Base-by-base conservation (phyloP, 257 asterid genomes). In the Solanum bulbocastanum region DNA sequence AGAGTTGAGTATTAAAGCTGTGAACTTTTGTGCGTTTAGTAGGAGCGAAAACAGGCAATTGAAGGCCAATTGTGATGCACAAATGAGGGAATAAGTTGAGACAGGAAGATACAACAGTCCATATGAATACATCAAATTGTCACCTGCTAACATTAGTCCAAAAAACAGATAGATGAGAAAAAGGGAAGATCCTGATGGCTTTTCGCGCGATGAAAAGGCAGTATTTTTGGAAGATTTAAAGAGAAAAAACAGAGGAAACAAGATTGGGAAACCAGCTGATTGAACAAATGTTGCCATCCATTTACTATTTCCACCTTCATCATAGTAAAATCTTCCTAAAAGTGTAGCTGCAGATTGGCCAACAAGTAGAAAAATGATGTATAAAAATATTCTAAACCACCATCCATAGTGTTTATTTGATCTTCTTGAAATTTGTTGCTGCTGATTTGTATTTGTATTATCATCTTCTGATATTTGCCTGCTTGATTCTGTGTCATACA, bases 241-340 rank as follows among this genome's bases (percentile, higher is more conserved):
- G 90, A 85, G 35, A 83, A 90, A 86, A 9, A 87, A n/a, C 27
- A 90, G 86, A 12, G 92, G 93, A 44, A 90, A 12, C 12, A 91
- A n/a, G 36, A 88, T 6, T 1, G 92, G 93, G 68, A 91, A 91
- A 72, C 91, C 93, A 33, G 90, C 75, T 27, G 92, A 85, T 73
- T 88, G 91, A 35, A 91, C 92, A 12, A 91, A 74, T n/a, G 93
- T 91, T 12, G 91, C 91, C 85, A 90, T 89, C 93, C 93, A 91
- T 87, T 87, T 91, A 84, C 93, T 91, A 86, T 91, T 91, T 9
- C 93, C 93, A 20, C 93, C 93, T 62, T 90, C 76, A 52, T 90
- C 90, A 86, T 71, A 91, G 88, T 90, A 91, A 30, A 90, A 58
- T 40, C 91, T 85, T 79, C 93, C 93, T 46, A 91, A n/a, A 36